These are phyloP conservation scores for Macroventuria anomochaeta DNA, from an alignment of 2,329 filamentous ascomycete species.

Conservation along the genomic window DNA sequence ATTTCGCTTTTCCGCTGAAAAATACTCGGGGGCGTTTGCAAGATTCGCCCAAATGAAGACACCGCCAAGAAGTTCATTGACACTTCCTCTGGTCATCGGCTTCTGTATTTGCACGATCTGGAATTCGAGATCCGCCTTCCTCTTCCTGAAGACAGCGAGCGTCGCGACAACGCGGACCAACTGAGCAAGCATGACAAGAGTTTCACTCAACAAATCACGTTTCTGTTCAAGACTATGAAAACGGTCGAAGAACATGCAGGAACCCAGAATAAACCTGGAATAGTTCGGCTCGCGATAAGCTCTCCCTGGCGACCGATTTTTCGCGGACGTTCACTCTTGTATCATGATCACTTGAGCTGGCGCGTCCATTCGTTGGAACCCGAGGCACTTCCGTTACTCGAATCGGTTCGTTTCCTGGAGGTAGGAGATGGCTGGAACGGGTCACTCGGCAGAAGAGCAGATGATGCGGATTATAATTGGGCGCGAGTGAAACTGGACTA, in stretches of 20 bases:
- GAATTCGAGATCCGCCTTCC: too few relatives aligned
- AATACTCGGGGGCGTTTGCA: conserved; percentile 20
- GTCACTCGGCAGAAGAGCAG: background rate
- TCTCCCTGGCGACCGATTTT: background rate
- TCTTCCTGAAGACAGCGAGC: conserved; percentile 4
- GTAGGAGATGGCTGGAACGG: background rate
- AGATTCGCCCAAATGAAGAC: conserved; percentile 5
- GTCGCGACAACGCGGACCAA: conserved; percentile 18
- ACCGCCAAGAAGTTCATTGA: conserved; percentile 18
- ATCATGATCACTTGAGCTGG: background rate
- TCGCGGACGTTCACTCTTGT: background rate
- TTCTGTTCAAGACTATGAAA: conserved; percentile 16
- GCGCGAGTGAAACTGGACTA: conserved; percentile 20
- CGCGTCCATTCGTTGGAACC: background rate
- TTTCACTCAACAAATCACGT: conserved; percentile 19
- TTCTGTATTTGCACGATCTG: too few relatives aligned
- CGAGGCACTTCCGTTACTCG: background rate
- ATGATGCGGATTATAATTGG: conserved; percentile 1
- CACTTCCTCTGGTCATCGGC: too few relatives aligned
- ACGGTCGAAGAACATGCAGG: conserved; percentile 10
- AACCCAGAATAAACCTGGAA: background rate
- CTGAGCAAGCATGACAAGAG: conserved; percentile 14
- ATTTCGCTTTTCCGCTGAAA: conserved; percentile 22
- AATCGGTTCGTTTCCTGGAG: too few relatives aligned
- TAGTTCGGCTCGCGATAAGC: background rate